Conservation (phyloP, 1,284 basidiomycete genomes). For the Athelia sp. region DNA sequence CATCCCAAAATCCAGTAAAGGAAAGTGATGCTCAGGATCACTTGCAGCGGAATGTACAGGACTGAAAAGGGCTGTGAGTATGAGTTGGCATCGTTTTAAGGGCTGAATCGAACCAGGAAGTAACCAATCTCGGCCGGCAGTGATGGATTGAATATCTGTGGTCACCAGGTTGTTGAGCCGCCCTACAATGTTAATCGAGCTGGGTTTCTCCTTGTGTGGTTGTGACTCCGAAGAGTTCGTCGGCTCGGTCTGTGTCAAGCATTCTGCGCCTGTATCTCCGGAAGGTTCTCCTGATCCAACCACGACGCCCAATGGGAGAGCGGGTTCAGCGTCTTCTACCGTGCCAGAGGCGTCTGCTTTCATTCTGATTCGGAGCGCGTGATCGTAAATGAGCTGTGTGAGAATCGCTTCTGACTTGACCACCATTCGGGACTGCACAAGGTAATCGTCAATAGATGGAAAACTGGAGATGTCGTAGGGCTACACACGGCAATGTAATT, state of each 20-base stretch:
- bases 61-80: too few species aligned
- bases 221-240: too few species aligned
- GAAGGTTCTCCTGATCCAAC: slow-evolving; percentile 12
- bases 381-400: slow-evolving; percentile 54
- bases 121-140: slow-evolving; percentile 7
- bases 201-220: slow-evolving; percentile 3
- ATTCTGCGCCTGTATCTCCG: not conserved
- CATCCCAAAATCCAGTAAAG: slow-evolving; percentile 7
- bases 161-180: slow-evolving; percentile 29
- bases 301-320: slow-evolving; percentile 22
- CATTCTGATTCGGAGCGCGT: slow-evolving; percentile 51
- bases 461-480: not conserved
- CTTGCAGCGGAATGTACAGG: slow-evolving; percentile 4
- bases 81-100: too few species aligned
- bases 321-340: slow-evolving; percentile 8
- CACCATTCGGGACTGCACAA: slow-evolving; percentile 21
- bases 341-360: slow-evolving; percentile 28
- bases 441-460: not conserved
- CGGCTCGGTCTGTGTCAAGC: not conserved
- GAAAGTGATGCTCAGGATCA: slow-evolving; percentile 1
- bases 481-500: slow-evolving; percentile 13
- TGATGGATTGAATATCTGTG: slow-evolving; percentile 12
- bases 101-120: not conserved
- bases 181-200: slow-evolving; percentile 17
- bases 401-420: slow-evolving; percentile 37